Percentiles rank a stretch among this genome's conserved stretches.
phyloP scores from a whole-genome alignment of 2,329 filamentous ascomycete genomes.

The Metarhizium sp. region DNA sequence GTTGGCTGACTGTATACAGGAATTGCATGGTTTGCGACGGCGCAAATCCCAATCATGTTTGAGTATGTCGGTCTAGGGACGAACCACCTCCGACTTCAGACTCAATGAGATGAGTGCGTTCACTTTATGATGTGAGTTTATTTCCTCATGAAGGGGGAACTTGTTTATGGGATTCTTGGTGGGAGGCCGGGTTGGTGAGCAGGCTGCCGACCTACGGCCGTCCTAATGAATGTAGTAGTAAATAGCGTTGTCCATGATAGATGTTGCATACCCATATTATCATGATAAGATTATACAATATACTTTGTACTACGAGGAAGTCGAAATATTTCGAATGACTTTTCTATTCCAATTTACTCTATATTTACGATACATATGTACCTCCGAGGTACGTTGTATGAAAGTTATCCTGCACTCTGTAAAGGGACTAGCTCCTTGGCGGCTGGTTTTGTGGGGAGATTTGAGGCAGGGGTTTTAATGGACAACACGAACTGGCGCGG shows the following conservation, averaged over 20 bases:
- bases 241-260: slow-evolving; percentile 10
- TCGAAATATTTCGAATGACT: no score
- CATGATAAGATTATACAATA: no score
- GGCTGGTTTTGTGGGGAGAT: not conserved
- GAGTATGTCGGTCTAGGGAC: slow-evolving; percentile 46
- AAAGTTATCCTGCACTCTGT: no score
- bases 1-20: slow-evolving; percentile 34
- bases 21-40: slow-evolving; percentile 74
- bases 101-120: slow-evolving; percentile 7
- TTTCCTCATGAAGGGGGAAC: not conserved
- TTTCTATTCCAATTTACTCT: no score
- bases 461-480: slow-evolving; percentile 1
- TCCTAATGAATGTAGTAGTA: not conserved
- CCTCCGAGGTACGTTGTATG: no score
- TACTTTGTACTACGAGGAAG: no score
- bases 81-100: slow-evolving; percentile 24
- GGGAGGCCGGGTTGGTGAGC: not conserved
- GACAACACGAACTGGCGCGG: not conserved
- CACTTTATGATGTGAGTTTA: not conserved
- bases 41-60: slow-evolving; percentile 65
- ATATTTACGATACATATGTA: no score
- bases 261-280: no score
- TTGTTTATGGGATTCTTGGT: not conserved
- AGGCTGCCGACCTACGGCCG: no score
- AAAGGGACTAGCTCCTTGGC: no score